A percentile compares a stretch with the other conserved stretches of the same genome.
Conservation (phyloP, 148 eudicot genomes). For the Vaccinium macrocarpon region DNA sequence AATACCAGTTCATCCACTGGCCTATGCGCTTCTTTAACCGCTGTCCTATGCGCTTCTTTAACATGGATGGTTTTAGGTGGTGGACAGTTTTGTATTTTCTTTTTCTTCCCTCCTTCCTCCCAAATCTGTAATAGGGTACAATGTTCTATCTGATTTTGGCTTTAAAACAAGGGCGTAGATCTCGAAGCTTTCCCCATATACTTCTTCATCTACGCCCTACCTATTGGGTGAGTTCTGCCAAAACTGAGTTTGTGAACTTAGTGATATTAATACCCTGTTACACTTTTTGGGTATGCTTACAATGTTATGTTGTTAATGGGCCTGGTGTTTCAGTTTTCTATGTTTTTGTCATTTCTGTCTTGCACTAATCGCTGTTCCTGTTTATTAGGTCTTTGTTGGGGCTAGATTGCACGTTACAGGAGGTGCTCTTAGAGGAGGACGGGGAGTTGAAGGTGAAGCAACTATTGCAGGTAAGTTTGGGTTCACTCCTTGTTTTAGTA, state of each 20-base stretch:
- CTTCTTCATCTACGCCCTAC: background rate
- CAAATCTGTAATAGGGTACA: background rate
- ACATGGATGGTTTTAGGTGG: background rate
- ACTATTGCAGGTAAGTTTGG: slow-evolving; percentile 65
- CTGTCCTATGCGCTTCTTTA: background rate
- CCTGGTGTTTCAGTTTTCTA: background rate
- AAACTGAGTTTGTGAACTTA: background rate
- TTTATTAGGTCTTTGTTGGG: slow-evolving; percentile 86
- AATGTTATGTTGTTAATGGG: background rate
- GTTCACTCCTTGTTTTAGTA: slow-evolving; percentile 2
- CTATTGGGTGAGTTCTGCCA: background rate
- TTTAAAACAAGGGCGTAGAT: background rate
- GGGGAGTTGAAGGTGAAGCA: slow-evolving; percentile 83
- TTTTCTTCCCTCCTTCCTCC: background rate
- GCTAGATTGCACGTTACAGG: slow-evolving; percentile 98
- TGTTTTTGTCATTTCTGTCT: background rate
- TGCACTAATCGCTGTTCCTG: slow-evolving; percentile 19
- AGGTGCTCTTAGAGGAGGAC: slow-evolving; percentile 92
- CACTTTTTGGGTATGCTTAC: background rate
- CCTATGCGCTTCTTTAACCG: too few relatives aligned
- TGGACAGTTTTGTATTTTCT: background rate
- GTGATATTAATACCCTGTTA: background rate
- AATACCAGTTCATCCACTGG: background rate
- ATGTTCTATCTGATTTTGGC: background rate
- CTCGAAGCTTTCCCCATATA: background rate